phyloP scores from a whole-genome alignment of 805 yeast genomes.

The Naumovozyma dairenensis region DNA sequence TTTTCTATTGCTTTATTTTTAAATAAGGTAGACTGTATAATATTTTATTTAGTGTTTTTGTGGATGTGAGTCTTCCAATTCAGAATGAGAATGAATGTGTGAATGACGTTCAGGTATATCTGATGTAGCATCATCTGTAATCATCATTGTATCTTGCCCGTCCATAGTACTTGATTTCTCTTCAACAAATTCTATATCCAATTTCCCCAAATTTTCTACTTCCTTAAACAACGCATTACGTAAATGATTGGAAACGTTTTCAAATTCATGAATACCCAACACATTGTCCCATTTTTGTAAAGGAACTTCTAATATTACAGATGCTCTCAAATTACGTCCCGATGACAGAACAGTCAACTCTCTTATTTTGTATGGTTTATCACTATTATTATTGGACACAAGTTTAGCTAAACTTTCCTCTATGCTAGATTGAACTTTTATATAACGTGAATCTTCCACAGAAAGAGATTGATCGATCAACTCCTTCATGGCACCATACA shows the following conservation, averaged over 20 bases:
- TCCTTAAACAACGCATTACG: conserved; percentile 27
- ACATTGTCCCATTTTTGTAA: conserved; percentile 32
- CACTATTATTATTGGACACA: conserved; percentile 28
- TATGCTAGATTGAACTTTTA: conserved; percentile 31
- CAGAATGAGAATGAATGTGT: no score
- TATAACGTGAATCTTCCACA: conserved; percentile 38
- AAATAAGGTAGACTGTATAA: no score
- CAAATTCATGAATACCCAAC: conserved; percentile 31
- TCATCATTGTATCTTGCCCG: no score
- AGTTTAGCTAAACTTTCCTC: conserved; percentile 23
- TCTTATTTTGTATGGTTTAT: conserved; percentile 27
- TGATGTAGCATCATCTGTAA: no score
- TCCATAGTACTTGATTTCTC: conserved; percentile 16
- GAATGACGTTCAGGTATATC: no score
- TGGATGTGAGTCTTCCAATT: no score
- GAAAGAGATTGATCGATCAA: conserved; percentile 62
- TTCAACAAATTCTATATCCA: conserved; percentile 31
- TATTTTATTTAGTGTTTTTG: no score
- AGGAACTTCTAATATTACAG: conserved; percentile 28
- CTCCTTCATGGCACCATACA: conserved; percentile 58
- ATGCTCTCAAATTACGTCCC: conserved; percentile 43
- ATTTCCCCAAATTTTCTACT: conserved; percentile 35
- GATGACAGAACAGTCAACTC: conserved; percentile 40
- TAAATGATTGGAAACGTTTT: conserved; percentile 28
- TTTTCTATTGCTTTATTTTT: no score